Base-by-base conservation (phyloP, 2,329 filamentous ascomycete species). In the Cladophialophora immunda region DNA sequence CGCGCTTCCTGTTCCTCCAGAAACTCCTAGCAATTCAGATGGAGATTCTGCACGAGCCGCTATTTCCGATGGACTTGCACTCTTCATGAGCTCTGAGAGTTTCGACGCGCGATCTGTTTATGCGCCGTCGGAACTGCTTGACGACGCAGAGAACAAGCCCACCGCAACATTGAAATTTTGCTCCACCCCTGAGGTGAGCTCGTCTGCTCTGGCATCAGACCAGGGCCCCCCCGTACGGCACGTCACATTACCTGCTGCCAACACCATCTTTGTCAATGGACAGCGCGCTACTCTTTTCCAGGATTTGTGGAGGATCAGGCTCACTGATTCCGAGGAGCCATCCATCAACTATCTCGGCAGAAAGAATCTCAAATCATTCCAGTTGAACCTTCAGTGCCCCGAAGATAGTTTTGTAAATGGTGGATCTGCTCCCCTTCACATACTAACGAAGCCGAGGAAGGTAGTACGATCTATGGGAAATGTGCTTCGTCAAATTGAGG, bases 201-300 rank as follows among this genome's bases (percentile, higher is more conserved):
- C 55, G n/a, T 22, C 47, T n/a, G 41, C 19, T 25, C 36, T 30
- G n/a, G 22, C 38, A 45, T 30, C n/a, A 30, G 22, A 47, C 17
- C 29, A 22, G 13, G 27, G 27, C 41, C 11, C 17, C 11, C 5
- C 50, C 17, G 45, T 41, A 17, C 56, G 62, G 15, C 47, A 60
- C 27, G 34, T 69, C 19, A 64, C 27, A 13, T 62, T 69, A 11
- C 69, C 70, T 0, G 59, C 71, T 15, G 72, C 72, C 15, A 73
- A 72, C 38, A 73, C 72, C 6, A 38, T 73, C 19, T 73, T 73
- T 32, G 60, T 73, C 25, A 73, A 73, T 54, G 72, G 70, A 19
- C 50, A 45, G 13, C 54, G 53, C n/a, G 27, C 62, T 25, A 73
- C 72, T 9, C 63, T 73, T 53, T 38, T 71, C 32, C 27, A 66